Evolutionary conservation across 164 flowering plant species (phyloP).

Genomic region (Litsea cubeba): DNA sequence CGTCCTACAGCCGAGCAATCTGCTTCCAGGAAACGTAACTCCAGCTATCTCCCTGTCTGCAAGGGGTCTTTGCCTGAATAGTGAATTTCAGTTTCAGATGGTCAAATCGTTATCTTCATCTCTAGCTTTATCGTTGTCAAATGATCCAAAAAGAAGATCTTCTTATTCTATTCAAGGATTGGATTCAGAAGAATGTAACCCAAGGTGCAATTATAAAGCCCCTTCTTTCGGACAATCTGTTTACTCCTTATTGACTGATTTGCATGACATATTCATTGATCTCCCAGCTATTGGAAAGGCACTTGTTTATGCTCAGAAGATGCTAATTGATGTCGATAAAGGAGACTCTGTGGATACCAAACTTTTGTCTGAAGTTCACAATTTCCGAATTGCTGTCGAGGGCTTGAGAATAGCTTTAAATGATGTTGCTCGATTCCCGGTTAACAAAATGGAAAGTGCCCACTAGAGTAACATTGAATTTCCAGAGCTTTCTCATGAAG

Average conservation of each 20-base stretch:
- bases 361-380: constrained; percentile 54
- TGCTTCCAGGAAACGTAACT: constrained; percentile 44
- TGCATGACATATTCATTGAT: constrained; percentile 58
- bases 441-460: constrained; percentile 18
- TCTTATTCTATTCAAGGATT: constrained; percentile 17
- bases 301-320: constrained; percentile 63
- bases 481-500: constrained; percentile 53
- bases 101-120: constrained; percentile 41
- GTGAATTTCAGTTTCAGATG: constrained; percentile 40
- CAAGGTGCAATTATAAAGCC: constrained; percentile 33
- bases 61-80: constrained; percentile 29
- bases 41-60: constrained; percentile 21
- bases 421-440: constrained; percentile 50
- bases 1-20: constrained; percentile 31
- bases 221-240: constrained; percentile 76
- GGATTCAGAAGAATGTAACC: constrained; percentile 27
- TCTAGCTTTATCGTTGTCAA: constrained; percentile 17
- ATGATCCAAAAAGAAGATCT: constrained; percentile 1
- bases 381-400: constrained; percentile 77
- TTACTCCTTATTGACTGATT: constrained; percentile 60
- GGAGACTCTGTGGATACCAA: constrained; percentile 56
- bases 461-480: constrained; percentile 28
- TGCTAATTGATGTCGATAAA: constrained; percentile 55
- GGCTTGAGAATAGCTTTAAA: constrained; percentile 71
- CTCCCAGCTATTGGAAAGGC: constrained; percentile 66